Evolutionary conservation across 306 rosid species (phyloP).

Genomic region (Boehmeria nivea): DNA sequence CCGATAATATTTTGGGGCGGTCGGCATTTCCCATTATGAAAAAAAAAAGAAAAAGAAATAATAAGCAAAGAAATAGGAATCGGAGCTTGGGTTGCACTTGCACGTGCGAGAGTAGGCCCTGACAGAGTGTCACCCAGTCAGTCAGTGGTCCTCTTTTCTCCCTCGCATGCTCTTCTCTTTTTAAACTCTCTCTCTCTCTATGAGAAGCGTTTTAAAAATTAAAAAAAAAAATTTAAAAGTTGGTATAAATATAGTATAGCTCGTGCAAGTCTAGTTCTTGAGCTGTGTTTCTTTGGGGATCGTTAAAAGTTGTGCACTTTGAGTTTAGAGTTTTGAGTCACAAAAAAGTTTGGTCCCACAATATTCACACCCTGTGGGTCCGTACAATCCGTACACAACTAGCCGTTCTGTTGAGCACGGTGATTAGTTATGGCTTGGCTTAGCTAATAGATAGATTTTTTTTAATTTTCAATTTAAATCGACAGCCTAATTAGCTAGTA

Average conservation of each 20-base stretch:
- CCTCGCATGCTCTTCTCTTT: slow-evolving; percentile 14
- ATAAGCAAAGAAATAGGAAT: neutral
- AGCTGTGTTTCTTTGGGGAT: neutral
- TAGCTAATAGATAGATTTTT: too few relatives aligned
- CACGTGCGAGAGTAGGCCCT: slow-evolving; percentile 2
- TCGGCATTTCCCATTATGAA: too few relatives aligned
- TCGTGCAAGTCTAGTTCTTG: neutral
- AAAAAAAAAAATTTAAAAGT: too few relatives aligned
- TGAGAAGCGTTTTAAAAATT: too few relatives aligned
- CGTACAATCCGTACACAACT: slow-evolving; percentile 4
- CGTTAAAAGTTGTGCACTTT: neutral
- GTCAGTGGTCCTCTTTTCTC: slow-evolving; percentile 7
- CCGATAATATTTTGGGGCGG: too few relatives aligned
- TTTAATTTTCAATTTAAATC: too few relatives aligned
- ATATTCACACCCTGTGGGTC: neutral
- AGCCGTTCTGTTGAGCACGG: neutral
- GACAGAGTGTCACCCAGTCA: slow-evolving; percentile 10
- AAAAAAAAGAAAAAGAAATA: too few relatives aligned
- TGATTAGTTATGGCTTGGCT: slow-evolving; percentile 5
- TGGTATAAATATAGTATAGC: too few relatives aligned
- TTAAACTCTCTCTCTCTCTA: neutral
- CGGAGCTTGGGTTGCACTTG: neutral
- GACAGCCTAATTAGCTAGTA: too few relatives aligned
- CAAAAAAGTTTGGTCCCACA: slow-evolving; percentile 4
- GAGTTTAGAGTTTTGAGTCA: too few relatives aligned